phyloP scores from a whole-genome alignment of 192 early-diverging fungal species.

The Thoreauomyces humboldtii region DNA sequence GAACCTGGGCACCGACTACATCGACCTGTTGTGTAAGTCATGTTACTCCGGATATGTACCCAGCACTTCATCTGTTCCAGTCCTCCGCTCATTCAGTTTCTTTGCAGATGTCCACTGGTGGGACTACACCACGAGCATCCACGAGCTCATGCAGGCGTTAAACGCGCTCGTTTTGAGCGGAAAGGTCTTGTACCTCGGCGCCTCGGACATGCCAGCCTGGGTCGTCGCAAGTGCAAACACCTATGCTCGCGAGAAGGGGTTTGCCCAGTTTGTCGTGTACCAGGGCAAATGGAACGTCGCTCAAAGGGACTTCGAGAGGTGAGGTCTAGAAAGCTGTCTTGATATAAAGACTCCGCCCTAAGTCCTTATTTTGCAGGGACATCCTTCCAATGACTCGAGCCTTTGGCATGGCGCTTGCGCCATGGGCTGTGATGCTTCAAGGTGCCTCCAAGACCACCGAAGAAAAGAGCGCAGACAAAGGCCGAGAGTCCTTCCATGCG shows the following conservation, averaged over 20 bases:
- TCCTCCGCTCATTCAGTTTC: too few species aligned
- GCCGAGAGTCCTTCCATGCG: not conserved
- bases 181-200: conserved; percentile 27
- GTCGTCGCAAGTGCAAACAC: conserved; percentile 20
- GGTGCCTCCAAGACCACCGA: conserved; percentile 12
- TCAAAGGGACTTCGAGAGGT: conserved; percentile 31
- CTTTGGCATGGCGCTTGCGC: conserved; percentile 31
- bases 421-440: conserved; percentile 23
- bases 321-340: too few species aligned
- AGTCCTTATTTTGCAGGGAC: too few species aligned
- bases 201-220: conserved; percentile 23
- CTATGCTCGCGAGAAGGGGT: conserved; percentile 4
- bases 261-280: conserved; percentile 30
- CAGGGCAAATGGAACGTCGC: conserved; percentile 37
- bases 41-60: too few species aligned
- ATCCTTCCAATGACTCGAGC: conserved; percentile 32
- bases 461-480: not conserved
- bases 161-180: conserved; percentile 15
- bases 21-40: not conserved
- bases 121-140: conserved; percentile 17
- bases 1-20: conserved; percentile 19
- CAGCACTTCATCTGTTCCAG: too few species aligned
- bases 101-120: conserved; percentile 21
- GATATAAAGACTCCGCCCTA: too few species aligned
- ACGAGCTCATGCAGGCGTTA: conserved; percentile 21